Evolutionary conservation across 2,329 filamentous ascomycete species (phyloP), one percentile per base, ranked within the genome.

Genomic region (Aspergillus jensenii): DNA sequence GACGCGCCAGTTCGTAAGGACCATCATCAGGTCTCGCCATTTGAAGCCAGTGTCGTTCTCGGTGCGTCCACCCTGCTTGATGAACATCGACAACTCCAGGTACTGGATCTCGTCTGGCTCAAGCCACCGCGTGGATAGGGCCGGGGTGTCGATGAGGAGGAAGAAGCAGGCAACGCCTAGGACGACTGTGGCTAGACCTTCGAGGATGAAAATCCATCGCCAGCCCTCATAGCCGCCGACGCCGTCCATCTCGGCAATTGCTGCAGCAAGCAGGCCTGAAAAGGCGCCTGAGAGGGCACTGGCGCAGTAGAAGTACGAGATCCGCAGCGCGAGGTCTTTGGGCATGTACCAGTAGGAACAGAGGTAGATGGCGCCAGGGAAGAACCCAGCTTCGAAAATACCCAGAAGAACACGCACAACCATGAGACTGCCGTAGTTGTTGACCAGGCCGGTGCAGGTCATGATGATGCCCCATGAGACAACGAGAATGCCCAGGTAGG

Each of bases 391-490:
- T 44, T 76, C 76, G 4, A 73, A 75, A 6, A 77, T 69, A 44
- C 75, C 78, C 43, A 71, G 74, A 65, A 82, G 79, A 59, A 81
- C 75, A 6, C 80, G 75, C 6, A 76, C 73, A 3, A 71, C 72
- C 41, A 82, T 72, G 43, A 82, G 74, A 0, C 79, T 79, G 8
- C 70, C 66, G 54, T 78, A 76, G 56, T 76, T 77, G 54, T 79
- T 71, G 5, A 75, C 76, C 2, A 81, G 65, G 14, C 79, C 79
- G 68, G 80, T 81, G 50, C 81, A 67, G 1, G 80, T 82, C 68
- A 78, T 76, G 3, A 81, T 77, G 43, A 77, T 68, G 0, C 80
- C 79, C 79, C 77, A 81, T 3, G 64, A 65, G 14, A 74, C 52
- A 57, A 69, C 67, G 27, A 50, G 47, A 17, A 70, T 65, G 14